Evolutionary conservation across 2,329 filamentous ascomycete genomes (phyloP).

Genomic region (Coniochaeta ligniaria): DNA sequence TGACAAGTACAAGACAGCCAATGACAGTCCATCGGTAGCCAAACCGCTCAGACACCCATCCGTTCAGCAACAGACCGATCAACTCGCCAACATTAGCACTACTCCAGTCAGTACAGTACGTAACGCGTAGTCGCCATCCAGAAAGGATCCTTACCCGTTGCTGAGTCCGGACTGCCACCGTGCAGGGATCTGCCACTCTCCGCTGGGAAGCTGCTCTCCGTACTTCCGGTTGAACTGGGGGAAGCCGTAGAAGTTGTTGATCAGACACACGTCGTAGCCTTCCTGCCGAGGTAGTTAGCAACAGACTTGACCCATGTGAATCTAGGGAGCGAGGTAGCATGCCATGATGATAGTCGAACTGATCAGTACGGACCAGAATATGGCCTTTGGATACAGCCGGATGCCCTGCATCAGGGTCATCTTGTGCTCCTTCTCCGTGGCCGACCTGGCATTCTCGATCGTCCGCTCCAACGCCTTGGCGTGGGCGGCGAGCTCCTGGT

Average conservation of each 20-base stretch:
- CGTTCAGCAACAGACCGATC: conserved; percentile 59
- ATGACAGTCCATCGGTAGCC: conserved; percentile 62
- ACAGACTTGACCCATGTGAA: not conserved
- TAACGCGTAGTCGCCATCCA: not conserved
- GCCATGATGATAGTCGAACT: conserved; percentile 83
- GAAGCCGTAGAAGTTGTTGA: conserved; percentile 65
- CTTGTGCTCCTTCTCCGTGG: conserved; percentile 54
- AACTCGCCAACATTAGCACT: conserved; percentile 51
- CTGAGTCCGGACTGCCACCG: conserved; percentile 28
- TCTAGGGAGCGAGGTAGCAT: not conserved
- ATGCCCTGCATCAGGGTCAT: conserved; percentile 74
- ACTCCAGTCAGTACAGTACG: conserved; percentile 9
- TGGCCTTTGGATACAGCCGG: conserved; percentile 78
- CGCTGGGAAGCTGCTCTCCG: conserved; percentile 14
- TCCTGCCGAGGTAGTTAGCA: conserved; percentile 31
- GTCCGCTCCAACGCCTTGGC: conserved; percentile 24
- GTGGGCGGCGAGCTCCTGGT: conserved; percentile 7
- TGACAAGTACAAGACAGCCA: conserved; percentile 43
- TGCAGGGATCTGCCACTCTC: conserved; percentile 21
- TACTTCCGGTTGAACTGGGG: conserved; percentile 14
- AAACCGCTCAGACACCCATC: conserved; percentile 58
- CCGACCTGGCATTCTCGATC: conserved; percentile 37
- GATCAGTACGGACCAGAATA: conserved; percentile 76
- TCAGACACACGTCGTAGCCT: conserved; percentile 74
- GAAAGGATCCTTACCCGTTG: conserved; percentile 4